Evolutionary conservation across 371 early-diverging fungal species (phyloP).

Genomic region (Dipsacomyces acuminosporus): DNA sequence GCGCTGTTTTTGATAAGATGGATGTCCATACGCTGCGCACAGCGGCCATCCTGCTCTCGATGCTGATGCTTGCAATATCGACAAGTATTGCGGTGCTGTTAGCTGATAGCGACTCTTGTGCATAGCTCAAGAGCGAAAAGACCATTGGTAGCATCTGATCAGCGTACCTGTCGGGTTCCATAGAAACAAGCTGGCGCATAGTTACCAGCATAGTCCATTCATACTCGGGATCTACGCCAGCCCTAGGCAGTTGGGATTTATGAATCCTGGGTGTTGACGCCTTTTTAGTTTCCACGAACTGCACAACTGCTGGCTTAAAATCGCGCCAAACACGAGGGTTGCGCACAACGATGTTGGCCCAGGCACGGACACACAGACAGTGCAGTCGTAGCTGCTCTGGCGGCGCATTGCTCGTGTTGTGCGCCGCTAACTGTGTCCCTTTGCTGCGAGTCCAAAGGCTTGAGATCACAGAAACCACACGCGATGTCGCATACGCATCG

Average conservation of each 20-base stretch:
- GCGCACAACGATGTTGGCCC: slow-evolving; percentile 14
- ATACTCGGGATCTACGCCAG: slow-evolving; percentile 10
- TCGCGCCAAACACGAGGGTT: slow-evolving; percentile 37
- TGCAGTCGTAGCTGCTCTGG: slow-evolving; percentile 7
- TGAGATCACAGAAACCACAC: slow-evolving; percentile 16
- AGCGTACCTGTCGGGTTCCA: slow-evolving; percentile 23
- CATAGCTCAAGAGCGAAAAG: slow-evolving; percentile 21
- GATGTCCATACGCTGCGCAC: slow-evolving; percentile 30
- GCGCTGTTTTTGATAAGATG: slow-evolving; percentile 7
- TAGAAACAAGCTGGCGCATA: slow-evolving; percentile 15
- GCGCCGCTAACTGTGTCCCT: background rate
- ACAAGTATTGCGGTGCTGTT: slow-evolving; percentile 15
- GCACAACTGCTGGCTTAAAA: slow-evolving; percentile 12
- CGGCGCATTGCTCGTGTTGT: background rate
- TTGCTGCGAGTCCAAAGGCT: slow-evolving; percentile 8
- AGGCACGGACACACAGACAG: slow-evolving; percentile 25
- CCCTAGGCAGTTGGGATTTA: background rate
- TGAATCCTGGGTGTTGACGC: background rate
- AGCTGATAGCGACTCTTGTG: slow-evolving; percentile 2
- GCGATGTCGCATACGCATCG: slow-evolving; percentile 20
- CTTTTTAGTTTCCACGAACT: slow-evolving; percentile 22
- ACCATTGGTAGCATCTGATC: slow-evolving; percentile 26
- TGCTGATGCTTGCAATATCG: slow-evolving; percentile 15
- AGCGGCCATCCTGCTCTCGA: slow-evolving; percentile 13
- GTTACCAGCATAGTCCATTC: slow-evolving; percentile 27